Evolutionary conservation across 148 eudicot species (phyloP), one percentile per base, ranked within the genome.

Genomic region (Vaccinium darrowii): DNA sequence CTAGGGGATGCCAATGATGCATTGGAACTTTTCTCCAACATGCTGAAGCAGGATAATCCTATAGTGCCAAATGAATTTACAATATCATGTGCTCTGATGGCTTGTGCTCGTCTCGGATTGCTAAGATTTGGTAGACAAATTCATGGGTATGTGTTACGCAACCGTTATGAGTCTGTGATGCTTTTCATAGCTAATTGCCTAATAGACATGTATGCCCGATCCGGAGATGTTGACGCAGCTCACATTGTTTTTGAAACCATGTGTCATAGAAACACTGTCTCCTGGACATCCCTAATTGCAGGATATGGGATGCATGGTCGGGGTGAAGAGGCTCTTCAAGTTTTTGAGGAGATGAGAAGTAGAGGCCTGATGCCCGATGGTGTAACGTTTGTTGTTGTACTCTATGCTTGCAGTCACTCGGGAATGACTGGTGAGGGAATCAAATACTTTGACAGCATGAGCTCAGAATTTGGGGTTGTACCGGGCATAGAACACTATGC

Each of bases 281-380:
- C 98, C 47, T 94, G 95, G 95, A 94, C 98, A n/a, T 92, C 95
- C 54, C 78, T 94, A 71, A 88, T 94, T 90, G 88, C 94, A 23
- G 95, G 98, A 53, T 94, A 92, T 81, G 98, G 98, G 75, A 88
- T 94, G 92, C 98, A 94, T 83, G 98, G 98, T 82, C 90, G 85
- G 82, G 98, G 95, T 75, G 90, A 85, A 85, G 95, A 94, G 77
- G 92, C 98, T 84, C 86, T 94, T 65, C 84, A 86, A 25, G 65
- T 92, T 54, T 93, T 94, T 82, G 80, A 92, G 25, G 90, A 80
- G 82, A 92, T 94, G 95, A 91, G 91, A 80, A 84, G 54, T 76
- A 77, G 84, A 10, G 92, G 93, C 54, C 84, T 92, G 30, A 83
- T 82, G 39, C 85, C 92, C 58, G 95, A 93, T 76, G 93, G 92